Base-by-base conservation (phyloP, 2,329 filamentous ascomycete species). In the Berkeleyomyces basicola region DNA sequence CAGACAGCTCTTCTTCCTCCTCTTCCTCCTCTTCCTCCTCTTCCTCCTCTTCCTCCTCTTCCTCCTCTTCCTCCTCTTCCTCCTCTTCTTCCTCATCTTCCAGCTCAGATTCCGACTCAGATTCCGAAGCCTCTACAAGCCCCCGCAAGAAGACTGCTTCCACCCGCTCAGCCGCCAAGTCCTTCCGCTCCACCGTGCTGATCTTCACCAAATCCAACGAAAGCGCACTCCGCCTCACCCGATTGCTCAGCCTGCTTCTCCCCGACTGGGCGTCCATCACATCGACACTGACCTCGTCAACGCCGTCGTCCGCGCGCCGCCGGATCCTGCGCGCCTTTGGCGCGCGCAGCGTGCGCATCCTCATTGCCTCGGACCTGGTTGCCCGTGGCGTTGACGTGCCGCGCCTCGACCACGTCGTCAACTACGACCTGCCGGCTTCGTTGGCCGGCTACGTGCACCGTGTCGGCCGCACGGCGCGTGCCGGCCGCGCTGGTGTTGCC, bases 201-300 rank as follows among this genome's bases (percentile, higher is more conserved):
- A 84, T 97, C 67, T 97, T 97, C 71, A 91, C 90, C 57, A 90
- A 90, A 68, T 95, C 88, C 63, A 96, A 92, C 70, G 90, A 96
- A 71, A 83, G 86, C 16, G 89, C 92, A 0, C 80, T 88, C n/a
- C 87, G 93, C 64, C 80, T 97, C n/a, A 84, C 87, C 0, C 86
- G 89, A 23, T 82, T 97, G 0, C 78, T 97, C 9, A 75, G 78
- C 1, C 76, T 91, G 1, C 77, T 95, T 31, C 77, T 82, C 16
- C 83, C 85, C 0, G 71, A 76, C 0, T 75, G 86, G 42, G 75
- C 79, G 2, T 69, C 76, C 0, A 74, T 79, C 49, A 80, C 88
- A 61, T 83, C 83, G 64, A 89, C 85, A 0, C 81, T 93, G 65
- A 88, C 88, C 11, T 91, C 88, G 23, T 88, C 88, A 0, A 86